Evolutionary conservation across 192 early-diverging fungal genomes (phyloP), one percentile per base, ranked within the genome.

Genomic region (Backusella tuberculispora): DNA sequence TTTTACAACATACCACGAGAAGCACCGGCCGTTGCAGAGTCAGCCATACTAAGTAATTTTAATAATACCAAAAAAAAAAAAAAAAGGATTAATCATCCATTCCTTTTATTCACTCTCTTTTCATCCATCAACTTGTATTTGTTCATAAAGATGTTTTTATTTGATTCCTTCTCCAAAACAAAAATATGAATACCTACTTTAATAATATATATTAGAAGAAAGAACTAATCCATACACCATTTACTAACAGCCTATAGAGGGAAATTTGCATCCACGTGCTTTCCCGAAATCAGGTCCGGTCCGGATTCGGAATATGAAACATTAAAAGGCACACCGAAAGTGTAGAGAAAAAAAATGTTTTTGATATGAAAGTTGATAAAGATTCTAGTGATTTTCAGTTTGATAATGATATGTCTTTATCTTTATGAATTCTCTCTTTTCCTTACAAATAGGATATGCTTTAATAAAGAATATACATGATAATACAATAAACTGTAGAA

Each of bases 11-110:
- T 86, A 84, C 89, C 86, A 85, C 88, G 86, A 90, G 84, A 69
- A 69, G 67, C 89, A 88, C 88, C 89, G 90, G 90, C 89, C 85
- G 88, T 81, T 83, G 86, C 86, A 88, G 90, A 84, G 87, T 92
- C 90, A 89, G 91, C 90, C 90, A 92, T 92, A 72, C 87, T 91
- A 85, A 34, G 29, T 69, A 45, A 13, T 15, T 46, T 34, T 29
- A 45, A 45, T 29, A 69, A 9, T 14, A 66, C 13, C n/a, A 69
- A 14, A 56, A 3, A 56, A 24, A 50, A 53, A 53, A 8, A 53
- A 60, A 26, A 12, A 10, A 13, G 17, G 10, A 26, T 60, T 60
- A 60, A 24, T 24, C 26, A 69, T 47, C 44, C 43, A 69, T 69
- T 43, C 43, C n/a, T 69, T 26, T 29, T 46, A 26, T 63, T 34